These are phyloP conservation scores for Zoysia pacifica DNA, from an alignment of 176 grass and related monocot genomes.

Conservation along the genomic window DNA sequence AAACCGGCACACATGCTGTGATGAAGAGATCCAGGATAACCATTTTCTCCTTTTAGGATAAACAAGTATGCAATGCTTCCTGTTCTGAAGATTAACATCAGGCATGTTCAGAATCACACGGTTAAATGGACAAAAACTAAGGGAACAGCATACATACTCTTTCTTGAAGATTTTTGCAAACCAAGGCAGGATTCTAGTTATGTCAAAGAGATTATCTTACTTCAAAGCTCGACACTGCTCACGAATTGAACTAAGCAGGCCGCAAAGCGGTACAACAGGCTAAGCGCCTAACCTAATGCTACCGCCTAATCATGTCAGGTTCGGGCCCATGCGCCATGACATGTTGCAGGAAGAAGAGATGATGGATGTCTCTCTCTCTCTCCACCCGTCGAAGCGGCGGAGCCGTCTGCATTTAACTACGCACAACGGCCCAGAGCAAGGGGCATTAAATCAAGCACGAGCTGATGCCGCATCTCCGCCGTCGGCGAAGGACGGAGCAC, in stretches of 20 bases:
- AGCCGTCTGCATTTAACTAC: background rate
- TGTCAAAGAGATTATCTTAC: too few relatives aligned
- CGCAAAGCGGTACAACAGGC: too few relatives aligned
- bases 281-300: too few relatives aligned
- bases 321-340: too few relatives aligned
- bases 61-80: background rate
- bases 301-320: too few relatives aligned
- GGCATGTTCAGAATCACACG: background rate
- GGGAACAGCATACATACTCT: background rate
- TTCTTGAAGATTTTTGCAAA: background rate
- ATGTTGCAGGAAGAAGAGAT: background rate
- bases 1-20: constrained; percentile 69
- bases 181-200: too few relatives aligned
- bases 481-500: background rate
- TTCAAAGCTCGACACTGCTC: too few relatives aligned
- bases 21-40: constrained; percentile 66
- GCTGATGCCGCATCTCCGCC: background rate
- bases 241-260: background rate
- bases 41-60: constrained; percentile 46
- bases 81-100: background rate
- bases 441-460: too few relatives aligned
- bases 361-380: too few relatives aligned
- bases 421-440: background rate
- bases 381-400: background rate
- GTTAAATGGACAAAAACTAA: background rate